Conservation (phyloP, 805 yeast species). For the Metschnikowia vanudenii region DNA sequence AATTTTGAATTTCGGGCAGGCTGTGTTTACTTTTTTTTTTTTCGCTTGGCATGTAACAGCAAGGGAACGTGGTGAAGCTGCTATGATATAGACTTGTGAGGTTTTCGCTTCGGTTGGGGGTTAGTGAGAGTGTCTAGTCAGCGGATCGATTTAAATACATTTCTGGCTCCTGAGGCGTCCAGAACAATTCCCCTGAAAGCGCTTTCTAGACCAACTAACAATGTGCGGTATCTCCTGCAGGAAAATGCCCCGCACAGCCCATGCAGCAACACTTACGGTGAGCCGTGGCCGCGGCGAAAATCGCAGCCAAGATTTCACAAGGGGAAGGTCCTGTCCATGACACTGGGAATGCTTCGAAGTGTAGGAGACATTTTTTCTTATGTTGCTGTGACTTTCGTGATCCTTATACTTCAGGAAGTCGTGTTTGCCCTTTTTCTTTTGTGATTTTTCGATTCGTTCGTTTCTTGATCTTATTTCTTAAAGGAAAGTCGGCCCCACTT, state of each 20-base stretch:
- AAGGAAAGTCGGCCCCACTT: neutral
- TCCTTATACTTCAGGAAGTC: neutral
- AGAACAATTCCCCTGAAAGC: no score
- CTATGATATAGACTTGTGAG: no score
- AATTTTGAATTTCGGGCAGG: no score
- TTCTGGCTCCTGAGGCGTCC: no score
- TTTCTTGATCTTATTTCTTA: neutral
- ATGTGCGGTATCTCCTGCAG: neutral
- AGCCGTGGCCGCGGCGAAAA: neutral
- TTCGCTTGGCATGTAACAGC: no score
- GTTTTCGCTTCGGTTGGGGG: no score
- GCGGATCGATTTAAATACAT: no score
- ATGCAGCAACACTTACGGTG: neutral
- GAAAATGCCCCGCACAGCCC: neutral
- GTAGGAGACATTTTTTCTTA: neutral
- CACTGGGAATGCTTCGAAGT: constrained; percentile 1
- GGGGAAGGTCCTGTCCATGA: constrained; percentile 5
- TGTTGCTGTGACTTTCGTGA: neutral
- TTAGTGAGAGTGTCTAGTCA: no score
- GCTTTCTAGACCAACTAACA: no score
- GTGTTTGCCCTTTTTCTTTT: neutral
- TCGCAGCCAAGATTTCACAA: constrained; percentile 4
- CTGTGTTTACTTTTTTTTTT: no score
- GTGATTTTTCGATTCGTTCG: neutral
- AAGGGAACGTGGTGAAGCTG: no score